Conservation (phyloP, 2,329 filamentous ascomycete genomes). For the Exophiala aquamarina region DNA sequence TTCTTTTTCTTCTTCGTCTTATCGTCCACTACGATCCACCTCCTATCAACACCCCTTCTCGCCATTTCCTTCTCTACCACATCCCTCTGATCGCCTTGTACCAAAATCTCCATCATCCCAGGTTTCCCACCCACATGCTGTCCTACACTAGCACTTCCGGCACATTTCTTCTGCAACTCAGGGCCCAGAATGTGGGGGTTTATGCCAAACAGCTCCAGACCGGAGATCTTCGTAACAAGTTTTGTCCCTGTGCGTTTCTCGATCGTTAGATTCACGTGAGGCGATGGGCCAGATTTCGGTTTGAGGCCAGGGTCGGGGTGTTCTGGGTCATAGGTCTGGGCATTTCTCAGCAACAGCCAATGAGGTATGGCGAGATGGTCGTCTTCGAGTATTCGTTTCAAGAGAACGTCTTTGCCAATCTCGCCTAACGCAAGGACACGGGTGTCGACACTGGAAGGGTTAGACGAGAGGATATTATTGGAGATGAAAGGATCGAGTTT, state of each 20-base stretch:
- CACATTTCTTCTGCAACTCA: constrained; percentile 66
- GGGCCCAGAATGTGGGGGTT: constrained; percentile 61
- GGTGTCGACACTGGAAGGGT: constrained; percentile 52
- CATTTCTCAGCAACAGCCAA: constrained; percentile 56
- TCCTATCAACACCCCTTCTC: constrained; percentile 57
- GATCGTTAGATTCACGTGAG: constrained; percentile 60
- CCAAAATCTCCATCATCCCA: constrained; percentile 65
- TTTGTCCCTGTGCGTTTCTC: constrained; percentile 68
- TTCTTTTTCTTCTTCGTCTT: constrained; percentile 64
- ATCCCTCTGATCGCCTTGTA: constrained; percentile 66
- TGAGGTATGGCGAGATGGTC: constrained; percentile 51
- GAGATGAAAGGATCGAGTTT: constrained; percentile 63
- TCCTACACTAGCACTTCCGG: constrained; percentile 65
- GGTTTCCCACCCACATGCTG: constrained; percentile 62
- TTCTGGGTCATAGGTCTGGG: constrained; percentile 36
- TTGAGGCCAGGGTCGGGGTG: constrained; percentile 48
- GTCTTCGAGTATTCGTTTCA: constrained; percentile 58
- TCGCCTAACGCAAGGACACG: constrained; percentile 58
- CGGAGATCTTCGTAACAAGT: constrained; percentile 62
- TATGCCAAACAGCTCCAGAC: constrained; percentile 62
- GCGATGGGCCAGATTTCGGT: constrained; percentile 60
- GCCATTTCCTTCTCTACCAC: constrained; percentile 60
- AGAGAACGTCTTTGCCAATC: constrained; percentile 60
- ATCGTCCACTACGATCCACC: constrained; percentile 65
- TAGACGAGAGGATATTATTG: constrained; percentile 59